Conservation (phyloP, 2,329 filamentous ascomycete species). For the Helotiales sp. region DNA sequence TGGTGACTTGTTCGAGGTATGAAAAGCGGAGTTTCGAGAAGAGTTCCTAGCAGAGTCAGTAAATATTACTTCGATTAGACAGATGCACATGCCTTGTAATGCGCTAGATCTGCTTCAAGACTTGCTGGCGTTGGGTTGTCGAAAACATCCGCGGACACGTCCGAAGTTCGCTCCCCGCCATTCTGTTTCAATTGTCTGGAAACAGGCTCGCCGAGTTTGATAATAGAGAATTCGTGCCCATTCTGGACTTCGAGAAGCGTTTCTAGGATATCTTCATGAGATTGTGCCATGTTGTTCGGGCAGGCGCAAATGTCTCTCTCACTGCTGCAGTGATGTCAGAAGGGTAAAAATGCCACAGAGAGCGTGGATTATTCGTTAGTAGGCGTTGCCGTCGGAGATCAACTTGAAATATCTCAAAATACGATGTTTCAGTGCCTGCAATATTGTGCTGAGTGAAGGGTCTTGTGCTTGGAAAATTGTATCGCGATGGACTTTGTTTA, state of each 20-base stretch:
- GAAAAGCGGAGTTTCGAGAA: conserved; percentile 97
- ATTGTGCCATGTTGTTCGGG: conserved; percentile 31
- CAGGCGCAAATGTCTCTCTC: background rate
- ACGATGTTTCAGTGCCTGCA: background rate
- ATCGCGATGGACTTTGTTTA: conserved; percentile 30
- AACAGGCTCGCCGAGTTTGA: conserved; percentile 78
- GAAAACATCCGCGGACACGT: conserved; percentile 69
- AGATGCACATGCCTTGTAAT: conserved; percentile 70
- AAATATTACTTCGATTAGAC: background rate
- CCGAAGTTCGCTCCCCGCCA: conserved; percentile 64
- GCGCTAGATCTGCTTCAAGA: conserved; percentile 80
- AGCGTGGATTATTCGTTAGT: too few species aligned
- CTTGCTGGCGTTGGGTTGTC: conserved; percentile 75
- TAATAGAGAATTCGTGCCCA: conserved; percentile 70
- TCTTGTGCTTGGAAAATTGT: background rate
- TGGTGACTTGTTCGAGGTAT: conserved; percentile 97
- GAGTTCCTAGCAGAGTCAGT: conserved; percentile 62
- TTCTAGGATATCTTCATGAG: conserved; percentile 49
- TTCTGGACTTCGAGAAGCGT: conserved; percentile 59
- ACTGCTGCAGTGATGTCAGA: background rate
- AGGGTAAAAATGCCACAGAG: background rate
- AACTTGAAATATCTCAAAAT: background rate
- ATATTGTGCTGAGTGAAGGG: too few species aligned
- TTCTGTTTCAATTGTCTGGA: conserved; percentile 55
- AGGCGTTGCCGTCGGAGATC: background rate